Base-by-base conservation (phyloP, 148 eudicot genomes). In the Rheum nobile region DNA sequence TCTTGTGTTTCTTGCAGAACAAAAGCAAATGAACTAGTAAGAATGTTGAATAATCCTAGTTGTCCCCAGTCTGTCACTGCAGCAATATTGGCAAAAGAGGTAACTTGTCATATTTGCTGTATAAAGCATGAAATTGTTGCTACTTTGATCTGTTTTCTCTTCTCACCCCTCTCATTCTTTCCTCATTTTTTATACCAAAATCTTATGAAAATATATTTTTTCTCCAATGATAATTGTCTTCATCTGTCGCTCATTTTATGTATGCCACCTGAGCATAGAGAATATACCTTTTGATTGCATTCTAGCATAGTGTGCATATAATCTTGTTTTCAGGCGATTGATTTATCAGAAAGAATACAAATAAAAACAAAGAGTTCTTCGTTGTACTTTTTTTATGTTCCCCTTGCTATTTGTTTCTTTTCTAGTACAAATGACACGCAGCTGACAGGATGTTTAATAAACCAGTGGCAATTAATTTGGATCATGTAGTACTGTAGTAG, bases 61-160 rank as follows among this genome's bases (percentile, higher is more conserved):
- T 75, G 74, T 77, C 93, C 97, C 13, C 98, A 90, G 74, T 85
- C 92, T 54, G 78, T 89, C 78, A 83, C 87, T 70, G 78, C 86
- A 43, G 82, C 80, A 28, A 79, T 80, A 44, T 91, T 91, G 73
- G 93, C 89, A 0, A 88, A 95, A 82, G 82, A 86, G 97, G 98
- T 91, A 87, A 46, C 29, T 54, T 44, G 42, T 11, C 0, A 24
- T 72, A 38, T 59, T 77, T 17, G 32, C 6, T 72, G 46, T 38
- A 14, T 61, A 12, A 39, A 48, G 38, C 37, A 29, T 24, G 7
- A 42, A 28, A 41, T 32, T 46, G 39, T 10, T 47, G 11, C 26
- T 22, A 10, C 73, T 22, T 46, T 22, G 43, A 67, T 54, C 19
- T 46, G 22, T 72, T 42, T 46, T 72, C 9, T 55, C 63, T 24